Percentiles rank a stretch among this genome's conserved stretches.
These are phyloP conservation scores for Tylopilus sp. DNA, from an alignment of 768 basidiomycete genomes.

Conservation along the genomic window DNA sequence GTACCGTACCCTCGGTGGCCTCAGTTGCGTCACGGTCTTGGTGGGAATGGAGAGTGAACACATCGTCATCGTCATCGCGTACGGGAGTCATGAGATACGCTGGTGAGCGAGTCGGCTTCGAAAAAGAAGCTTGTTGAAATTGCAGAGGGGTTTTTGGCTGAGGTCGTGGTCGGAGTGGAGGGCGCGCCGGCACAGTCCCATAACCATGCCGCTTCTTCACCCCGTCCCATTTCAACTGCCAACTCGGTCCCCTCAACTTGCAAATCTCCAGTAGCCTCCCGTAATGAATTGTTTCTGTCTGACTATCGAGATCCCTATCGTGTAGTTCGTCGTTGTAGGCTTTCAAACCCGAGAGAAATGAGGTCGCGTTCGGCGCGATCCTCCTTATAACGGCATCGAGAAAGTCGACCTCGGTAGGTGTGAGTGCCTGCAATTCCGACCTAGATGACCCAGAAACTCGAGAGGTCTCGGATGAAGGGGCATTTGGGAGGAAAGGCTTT, in stretches of 20 bases:
- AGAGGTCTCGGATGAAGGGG: conserved; percentile 34
- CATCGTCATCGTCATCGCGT: conserved; percentile 38
- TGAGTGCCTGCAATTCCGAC: conserved; percentile 50
- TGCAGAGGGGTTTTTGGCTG: conserved; percentile 19
- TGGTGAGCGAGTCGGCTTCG: conserved; percentile 22
- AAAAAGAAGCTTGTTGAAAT: conserved; percentile 14
- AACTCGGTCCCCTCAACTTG: conserved; percentile 73
- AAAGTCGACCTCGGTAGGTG: conserved; percentile 59
- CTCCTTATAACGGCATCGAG: conserved; percentile 72
- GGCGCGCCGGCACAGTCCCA: conserved; percentile 18
- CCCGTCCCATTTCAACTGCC: conserved; percentile 77
- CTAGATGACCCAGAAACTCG: conserved; percentile 37
- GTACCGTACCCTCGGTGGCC: conserved; percentile 17
- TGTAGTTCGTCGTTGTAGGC: conserved; percentile 78
- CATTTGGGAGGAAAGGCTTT: conserved; percentile 25
- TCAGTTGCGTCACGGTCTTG: conserved; percentile 33
- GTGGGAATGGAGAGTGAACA: conserved; percentile 43
- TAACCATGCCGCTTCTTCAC: conserved; percentile 59
- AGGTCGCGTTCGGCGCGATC: conserved; percentile 64
- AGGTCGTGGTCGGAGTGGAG: not conserved
- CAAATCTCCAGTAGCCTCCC: conserved; percentile 80
- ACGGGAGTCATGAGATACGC: conserved; percentile 25
- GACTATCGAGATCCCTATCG: conserved; percentile 71
- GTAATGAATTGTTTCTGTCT: conserved; percentile 76
- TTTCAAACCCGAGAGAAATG: conserved; percentile 79